Evolutionary conservation across 1,284 basidiomycete genomes (phyloP).

Genomic region (Irpex lacteus): DNA sequence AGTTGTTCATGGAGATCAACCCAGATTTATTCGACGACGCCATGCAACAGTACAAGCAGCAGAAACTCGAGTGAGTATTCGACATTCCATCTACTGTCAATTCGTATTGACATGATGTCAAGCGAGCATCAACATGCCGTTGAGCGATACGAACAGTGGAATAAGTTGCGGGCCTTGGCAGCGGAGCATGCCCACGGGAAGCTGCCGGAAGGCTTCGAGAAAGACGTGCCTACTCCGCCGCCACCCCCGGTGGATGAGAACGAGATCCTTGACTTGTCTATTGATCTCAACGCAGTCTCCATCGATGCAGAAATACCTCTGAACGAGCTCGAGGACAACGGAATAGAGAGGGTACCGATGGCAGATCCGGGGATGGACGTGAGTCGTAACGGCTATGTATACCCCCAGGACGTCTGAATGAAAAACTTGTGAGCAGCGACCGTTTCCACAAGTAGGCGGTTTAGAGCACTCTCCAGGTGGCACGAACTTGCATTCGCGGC

Average conservation of each 20-base stretch:
- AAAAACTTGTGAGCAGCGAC: slow-evolving; percentile 39
- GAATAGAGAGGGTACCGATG: slow-evolving; percentile 84
- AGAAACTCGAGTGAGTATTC: slow-evolving; percentile 74
- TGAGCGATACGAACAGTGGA: slow-evolving; percentile 81
- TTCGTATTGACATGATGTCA: slow-evolving; percentile 4
- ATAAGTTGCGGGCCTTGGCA: slow-evolving; percentile 74
- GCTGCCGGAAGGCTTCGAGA: slow-evolving; percentile 63
- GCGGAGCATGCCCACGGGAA: slow-evolving; percentile 66
- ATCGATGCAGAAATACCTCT: slow-evolving; percentile 72
- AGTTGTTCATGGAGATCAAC: slow-evolving; percentile 99
- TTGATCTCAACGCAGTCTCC: slow-evolving; percentile 83
- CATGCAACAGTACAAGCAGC: slow-evolving; percentile 92
- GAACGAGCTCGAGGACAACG: slow-evolving; percentile 74
- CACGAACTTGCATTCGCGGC: slow-evolving; percentile 69
- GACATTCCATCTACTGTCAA: slow-evolving; percentile 12
- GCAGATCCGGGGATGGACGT: slow-evolving; percentile 87
- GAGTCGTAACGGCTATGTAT: slow-evolving; percentile 33
- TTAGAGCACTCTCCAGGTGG: slow-evolving; percentile 51
- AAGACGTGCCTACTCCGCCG: slow-evolving; percentile 65
- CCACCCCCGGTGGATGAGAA: slow-evolving; percentile 81
- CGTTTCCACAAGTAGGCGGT: slow-evolving; percentile 55
- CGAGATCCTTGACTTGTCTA: slow-evolving; percentile 82
- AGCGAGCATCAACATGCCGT: slow-evolving; percentile 86
- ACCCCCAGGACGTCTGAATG: slow-evolving; percentile 5
- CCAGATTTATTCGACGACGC: slow-evolving; percentile 93